These are phyloP conservation scores for Bipolaris gigantea DNA, from an alignment of 2,329 filamentous ascomycete species.

Conservation along the genomic window DNA sequence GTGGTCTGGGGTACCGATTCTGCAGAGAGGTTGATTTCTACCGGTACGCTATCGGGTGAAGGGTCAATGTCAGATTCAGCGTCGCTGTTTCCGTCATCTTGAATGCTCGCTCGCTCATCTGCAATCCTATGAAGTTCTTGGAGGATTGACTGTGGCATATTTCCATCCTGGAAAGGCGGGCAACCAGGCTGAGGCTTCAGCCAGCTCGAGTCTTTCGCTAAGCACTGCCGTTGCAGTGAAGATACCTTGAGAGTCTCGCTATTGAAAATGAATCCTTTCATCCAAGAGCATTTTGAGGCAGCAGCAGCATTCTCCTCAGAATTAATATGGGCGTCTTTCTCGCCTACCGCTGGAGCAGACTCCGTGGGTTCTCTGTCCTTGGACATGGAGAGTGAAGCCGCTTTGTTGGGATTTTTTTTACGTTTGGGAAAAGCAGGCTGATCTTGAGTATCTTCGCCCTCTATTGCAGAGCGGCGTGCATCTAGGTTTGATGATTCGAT, in stretches of 20 bases:
- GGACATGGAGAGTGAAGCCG: background rate
- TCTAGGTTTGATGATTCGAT: background rate
- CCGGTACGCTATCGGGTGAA: constrained; percentile 14
- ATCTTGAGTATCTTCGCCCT: background rate
- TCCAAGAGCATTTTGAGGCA: constrained; percentile 22
- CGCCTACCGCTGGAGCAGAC: background rate
- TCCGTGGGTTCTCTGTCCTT: background rate
- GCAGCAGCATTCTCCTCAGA: background rate
- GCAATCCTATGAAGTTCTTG: constrained; percentile 17
- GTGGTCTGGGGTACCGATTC: constrained; percentile 6
- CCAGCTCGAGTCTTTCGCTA: constrained; percentile 50
- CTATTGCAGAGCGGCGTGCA: background rate
- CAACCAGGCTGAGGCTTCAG: constrained; percentile 37
- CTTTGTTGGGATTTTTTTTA: background rate
- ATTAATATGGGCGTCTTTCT: background rate
- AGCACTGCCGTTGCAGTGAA: constrained; percentile 53
- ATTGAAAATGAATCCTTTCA: constrained; percentile 27
- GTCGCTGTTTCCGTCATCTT: constrained; percentile 16
- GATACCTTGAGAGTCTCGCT: constrained; percentile 39
- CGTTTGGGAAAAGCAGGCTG: background rate
- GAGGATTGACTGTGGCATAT: constrained; percentile 45
- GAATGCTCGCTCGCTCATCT: constrained; percentile 21
- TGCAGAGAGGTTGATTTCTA: constrained; percentile 7
- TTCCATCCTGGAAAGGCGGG: constrained; percentile 39
- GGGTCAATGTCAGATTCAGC: constrained; percentile 18